Evolutionary conservation across 2,329 filamentous ascomycete genomes (phyloP).

Genomic region (Alternaria incomplexa): DNA sequence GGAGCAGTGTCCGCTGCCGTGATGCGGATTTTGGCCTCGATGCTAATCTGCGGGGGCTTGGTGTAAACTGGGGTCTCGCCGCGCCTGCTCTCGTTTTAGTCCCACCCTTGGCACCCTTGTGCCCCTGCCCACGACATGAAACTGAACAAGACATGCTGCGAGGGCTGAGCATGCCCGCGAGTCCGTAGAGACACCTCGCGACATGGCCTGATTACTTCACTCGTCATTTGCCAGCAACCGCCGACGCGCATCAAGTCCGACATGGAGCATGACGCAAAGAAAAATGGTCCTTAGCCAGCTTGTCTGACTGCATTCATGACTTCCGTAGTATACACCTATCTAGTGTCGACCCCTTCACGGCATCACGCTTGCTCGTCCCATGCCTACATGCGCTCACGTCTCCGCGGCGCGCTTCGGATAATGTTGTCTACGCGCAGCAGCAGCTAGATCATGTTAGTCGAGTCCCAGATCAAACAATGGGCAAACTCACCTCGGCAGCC

Average conservation of each 20-base stretch:
- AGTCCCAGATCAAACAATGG: neutral
- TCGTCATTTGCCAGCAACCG: neutral
- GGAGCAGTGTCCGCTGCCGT: constrained; percentile 4
- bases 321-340: constrained; percentile 38
- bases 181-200: neutral
- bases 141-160: neutral
- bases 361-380: constrained; percentile 12
- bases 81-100: constrained; percentile 24
- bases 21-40: constrained; percentile 23
- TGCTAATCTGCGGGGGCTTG: constrained; percentile 34
- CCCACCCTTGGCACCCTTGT: neutral
- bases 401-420: constrained; percentile 88
- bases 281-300: neutral
- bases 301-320: constrained; percentile 32
- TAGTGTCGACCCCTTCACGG: constrained; percentile 27
- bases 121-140: constrained; percentile 1
- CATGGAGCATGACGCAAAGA: neutral
- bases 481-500: constrained; percentile 81
- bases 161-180: neutral
- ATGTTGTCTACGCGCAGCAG: constrained; percentile 96
- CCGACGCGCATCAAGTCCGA: neutral
- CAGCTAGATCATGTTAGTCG: constrained; percentile 62
- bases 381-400: constrained; percentile 74
- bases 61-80: constrained; percentile 19
- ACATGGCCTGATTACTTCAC: neutral